These are phyloP conservation scores for Picea abies DNA, from an alignment of 83 land plant genomes.

Conservation along the genomic window DNA sequence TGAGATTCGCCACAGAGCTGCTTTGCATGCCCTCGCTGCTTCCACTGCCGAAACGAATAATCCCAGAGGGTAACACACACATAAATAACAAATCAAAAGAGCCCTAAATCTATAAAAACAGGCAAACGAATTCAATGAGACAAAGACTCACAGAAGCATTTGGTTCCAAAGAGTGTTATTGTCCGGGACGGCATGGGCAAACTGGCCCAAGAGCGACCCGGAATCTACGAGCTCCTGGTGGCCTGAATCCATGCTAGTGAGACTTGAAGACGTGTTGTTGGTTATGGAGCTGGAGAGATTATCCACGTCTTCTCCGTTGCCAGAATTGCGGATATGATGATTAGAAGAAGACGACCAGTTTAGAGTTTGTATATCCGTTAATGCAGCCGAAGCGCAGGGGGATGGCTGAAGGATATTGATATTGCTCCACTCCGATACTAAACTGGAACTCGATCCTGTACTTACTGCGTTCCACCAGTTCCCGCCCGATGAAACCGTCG, in stretches of 20 bases:
- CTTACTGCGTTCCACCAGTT: slow-evolving; percentile 8
- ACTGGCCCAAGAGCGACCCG: neutral
- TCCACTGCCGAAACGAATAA: neutral
- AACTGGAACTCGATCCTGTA: slow-evolving; percentile 6
- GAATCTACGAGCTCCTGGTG: slow-evolving; percentile 2
- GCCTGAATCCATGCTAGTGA: neutral
- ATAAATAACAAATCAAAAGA: neutral
- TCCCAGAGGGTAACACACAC: neutral
- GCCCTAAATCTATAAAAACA: neutral
- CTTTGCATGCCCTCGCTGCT: neutral
- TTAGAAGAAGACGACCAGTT: neutral
- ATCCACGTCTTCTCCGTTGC: neutral
- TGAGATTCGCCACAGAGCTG: neutral
- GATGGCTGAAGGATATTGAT: neutral
- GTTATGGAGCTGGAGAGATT: neutral
- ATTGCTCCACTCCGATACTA: neutral
- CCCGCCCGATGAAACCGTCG: neutral
- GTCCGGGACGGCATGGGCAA: neutral
- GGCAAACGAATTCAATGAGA: neutral
- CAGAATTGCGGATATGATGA: neutral
- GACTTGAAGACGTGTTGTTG: neutral
- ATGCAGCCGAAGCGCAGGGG: neutral
- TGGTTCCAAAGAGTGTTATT: neutral
- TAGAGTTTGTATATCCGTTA: neutral
- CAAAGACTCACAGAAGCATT: neutral